Conservation (phyloP, 345 rosid species). For the Murraya koenigii region DNA sequence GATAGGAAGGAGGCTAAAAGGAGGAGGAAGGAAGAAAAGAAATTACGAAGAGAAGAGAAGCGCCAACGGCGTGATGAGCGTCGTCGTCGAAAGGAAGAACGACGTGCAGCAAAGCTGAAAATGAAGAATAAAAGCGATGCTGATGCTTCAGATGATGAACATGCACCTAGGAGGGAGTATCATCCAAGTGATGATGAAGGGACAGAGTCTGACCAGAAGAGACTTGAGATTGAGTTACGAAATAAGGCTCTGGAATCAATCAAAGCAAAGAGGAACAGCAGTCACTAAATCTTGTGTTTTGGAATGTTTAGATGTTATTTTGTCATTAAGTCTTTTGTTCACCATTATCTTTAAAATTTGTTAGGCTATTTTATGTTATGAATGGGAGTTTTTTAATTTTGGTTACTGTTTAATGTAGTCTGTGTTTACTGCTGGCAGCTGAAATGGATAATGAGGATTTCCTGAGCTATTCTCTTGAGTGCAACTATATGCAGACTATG, state of each 20-base stretch:
- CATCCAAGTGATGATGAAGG: slow-evolving; percentile 40
- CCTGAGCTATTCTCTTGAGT: slow-evolving; percentile 78
- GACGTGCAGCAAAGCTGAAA: slow-evolving; percentile 66
- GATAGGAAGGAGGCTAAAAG: slow-evolving; percentile 84
- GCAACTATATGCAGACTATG: slow-evolving; percentile 67
- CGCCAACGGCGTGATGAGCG: slow-evolving; percentile 75
- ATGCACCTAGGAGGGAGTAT: slow-evolving; percentile 22
- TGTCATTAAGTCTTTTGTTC: slow-evolving; percentile 21
- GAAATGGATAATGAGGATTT: slow-evolving; percentile 77
- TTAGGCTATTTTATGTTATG: slow-evolving; percentile 30
- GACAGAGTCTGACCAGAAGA: slow-evolving; percentile 56
- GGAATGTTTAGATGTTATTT: slow-evolving; percentile 22
- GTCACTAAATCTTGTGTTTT: slow-evolving; percentile 36
- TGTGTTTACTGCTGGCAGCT: slow-evolving; percentile 91
- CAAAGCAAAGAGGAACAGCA: slow-evolving; percentile 90
- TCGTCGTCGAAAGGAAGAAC: slow-evolving; percentile 68
- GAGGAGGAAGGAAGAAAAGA: slow-evolving; percentile 89
- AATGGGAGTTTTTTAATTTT: slow-evolving; percentile 28
- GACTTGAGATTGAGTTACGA: slow-evolving; percentile 90
- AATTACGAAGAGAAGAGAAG: slow-evolving; percentile 77
- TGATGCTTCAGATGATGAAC: slow-evolving; percentile 54
- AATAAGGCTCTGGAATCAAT: slow-evolving; percentile 88
- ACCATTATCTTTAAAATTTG: slow-evolving; percentile 22
- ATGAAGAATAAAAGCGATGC: slow-evolving; percentile 43
- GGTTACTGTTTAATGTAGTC: slow-evolving; percentile 56